Evolutionary conservation across 2,329 filamentous ascomycete genomes (phyloP).

Genomic region (Ascocoryne sarcoides): DNA sequence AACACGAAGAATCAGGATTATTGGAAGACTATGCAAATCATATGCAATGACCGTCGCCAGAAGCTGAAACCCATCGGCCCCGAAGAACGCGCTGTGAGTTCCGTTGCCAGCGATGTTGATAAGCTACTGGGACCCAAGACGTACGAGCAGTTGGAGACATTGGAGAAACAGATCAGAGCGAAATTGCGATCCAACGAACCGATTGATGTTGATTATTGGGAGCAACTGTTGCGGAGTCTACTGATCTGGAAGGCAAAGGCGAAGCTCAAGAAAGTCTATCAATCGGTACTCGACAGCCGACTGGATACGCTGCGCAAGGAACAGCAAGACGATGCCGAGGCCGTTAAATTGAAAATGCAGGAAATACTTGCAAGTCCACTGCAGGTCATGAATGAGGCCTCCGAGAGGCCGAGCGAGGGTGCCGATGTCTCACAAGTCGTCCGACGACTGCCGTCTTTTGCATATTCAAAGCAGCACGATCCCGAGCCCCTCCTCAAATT

Average conservation of each 20-base stretch:
- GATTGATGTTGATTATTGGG: constrained; percentile 97
- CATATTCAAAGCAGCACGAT: constrained; percentile 42
- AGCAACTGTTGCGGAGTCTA: constrained; percentile 77
- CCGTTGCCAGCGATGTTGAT: constrained; percentile 82
- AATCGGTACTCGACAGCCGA: constrained; percentile 63
- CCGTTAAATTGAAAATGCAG: constrained; percentile 43
- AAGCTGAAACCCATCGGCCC: constrained; percentile 50
- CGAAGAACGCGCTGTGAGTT: constrained; percentile 66
- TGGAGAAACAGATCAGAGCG: constrained; percentile 77
- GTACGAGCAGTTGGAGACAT: constrained; percentile 72
- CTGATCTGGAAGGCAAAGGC: constrained; percentile 88
- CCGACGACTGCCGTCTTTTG: constrained; percentile 24
- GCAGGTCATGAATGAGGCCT: constrained; percentile 21
- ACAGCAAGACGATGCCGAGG: constrained; percentile 58
- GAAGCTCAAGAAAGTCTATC: constrained; percentile 68
- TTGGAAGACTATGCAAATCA: constrained; percentile 82
- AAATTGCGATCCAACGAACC: constrained; percentile 79
- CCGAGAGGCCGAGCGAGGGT: constrained; percentile 7
- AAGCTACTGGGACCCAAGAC: constrained; percentile 77
- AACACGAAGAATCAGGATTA: constrained; percentile 74
- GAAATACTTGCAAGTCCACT: constrained; percentile 35
- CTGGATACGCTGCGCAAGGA: constrained; percentile 56
- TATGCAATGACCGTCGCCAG: constrained; percentile 68
- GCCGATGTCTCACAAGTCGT: constrained; percentile 10
- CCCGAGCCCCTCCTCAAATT: constrained; percentile 59